Conservation (phyloP, 2,329 filamentous ascomycete species). For the Ophiognomonia clavigignenti-juglandacearum region DNA sequence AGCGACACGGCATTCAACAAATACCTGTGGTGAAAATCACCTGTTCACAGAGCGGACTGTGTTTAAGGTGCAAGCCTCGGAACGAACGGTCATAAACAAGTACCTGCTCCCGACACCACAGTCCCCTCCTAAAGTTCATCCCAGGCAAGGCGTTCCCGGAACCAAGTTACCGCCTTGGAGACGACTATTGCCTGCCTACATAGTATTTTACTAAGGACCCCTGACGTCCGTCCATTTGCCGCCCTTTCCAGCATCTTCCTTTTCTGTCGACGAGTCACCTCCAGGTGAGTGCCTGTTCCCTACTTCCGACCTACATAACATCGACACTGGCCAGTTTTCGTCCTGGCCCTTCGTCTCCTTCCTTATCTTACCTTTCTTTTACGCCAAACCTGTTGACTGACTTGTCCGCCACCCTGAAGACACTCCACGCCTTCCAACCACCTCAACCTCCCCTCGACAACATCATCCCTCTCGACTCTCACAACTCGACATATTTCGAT, state of each 20-base stretch:
- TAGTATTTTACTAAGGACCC: no score
- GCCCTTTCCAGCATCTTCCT: conserved; percentile 18
- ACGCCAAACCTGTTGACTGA: conserved; percentile 9
- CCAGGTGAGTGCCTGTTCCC: conserved; percentile 10
- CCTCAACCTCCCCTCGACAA: no score
- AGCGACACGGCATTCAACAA: no score
- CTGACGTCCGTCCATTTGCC: conserved; percentile 11
- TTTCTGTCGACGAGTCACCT: conserved; percentile 5
- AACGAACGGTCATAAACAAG: background rate
- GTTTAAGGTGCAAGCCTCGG: background rate
- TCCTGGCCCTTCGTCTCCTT: background rate
- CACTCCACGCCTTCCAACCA: background rate
- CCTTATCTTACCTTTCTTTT: background rate
- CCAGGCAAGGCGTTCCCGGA: background rate
- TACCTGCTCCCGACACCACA: no score
- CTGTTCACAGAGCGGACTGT: background rate
- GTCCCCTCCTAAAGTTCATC: background rate
- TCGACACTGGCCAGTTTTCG: background rate
- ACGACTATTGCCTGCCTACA: background rate
- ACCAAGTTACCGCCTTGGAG: conserved; percentile 3
- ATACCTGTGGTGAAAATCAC: no score
- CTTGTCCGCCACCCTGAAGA: background rate
- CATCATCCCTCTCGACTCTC: no score
- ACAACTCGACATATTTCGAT: no score
- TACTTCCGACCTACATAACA: conserved; percentile 4